These are phyloP conservation scores for Lachancea sp. DNA, from an alignment of 805 yeast species.

Conservation along the genomic window DNA sequence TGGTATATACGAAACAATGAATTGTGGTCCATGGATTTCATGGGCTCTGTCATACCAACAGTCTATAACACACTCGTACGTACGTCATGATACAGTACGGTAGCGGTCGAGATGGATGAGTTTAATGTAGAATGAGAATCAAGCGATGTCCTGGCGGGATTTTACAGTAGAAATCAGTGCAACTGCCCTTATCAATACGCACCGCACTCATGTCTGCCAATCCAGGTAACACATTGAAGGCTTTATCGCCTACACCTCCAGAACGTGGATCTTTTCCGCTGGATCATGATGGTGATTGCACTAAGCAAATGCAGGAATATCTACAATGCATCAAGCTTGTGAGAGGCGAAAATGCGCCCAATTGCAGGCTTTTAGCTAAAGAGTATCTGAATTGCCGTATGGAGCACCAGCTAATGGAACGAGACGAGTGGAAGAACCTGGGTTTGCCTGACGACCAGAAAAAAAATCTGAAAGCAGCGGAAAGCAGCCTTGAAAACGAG, in stretches of 20 bases:
- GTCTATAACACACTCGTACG: background rate
- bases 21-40: background rate
- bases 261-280: constrained; percentile 94
- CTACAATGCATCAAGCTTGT: constrained; percentile 72
- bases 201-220: constrained; percentile 31
- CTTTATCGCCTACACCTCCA: constrained; percentile 83
- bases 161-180: no score
- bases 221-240: constrained; percentile 41
- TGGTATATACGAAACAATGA: background rate
- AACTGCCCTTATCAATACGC: no score
- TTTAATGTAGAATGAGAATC: background rate
- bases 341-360: constrained; percentile 80
- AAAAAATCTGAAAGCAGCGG: constrained; percentile 8
- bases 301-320: constrained; percentile 65
- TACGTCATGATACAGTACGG: constrained; percentile 1
- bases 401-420: constrained; percentile 65
- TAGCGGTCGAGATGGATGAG: background rate
- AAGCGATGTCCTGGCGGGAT: no score
- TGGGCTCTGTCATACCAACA: background rate
- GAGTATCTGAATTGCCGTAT: constrained; percentile 79
- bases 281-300: constrained; percentile 84
- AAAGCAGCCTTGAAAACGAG: background rate
- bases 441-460: constrained; percentile 52
- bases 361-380: constrained; percentile 80
- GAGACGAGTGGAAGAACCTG: constrained; percentile 52